These are phyloP conservation scores for Boletus rubescentipes DNA, from an alignment of 768 basidiomycete genomes.

Conservation along the genomic window DNA sequence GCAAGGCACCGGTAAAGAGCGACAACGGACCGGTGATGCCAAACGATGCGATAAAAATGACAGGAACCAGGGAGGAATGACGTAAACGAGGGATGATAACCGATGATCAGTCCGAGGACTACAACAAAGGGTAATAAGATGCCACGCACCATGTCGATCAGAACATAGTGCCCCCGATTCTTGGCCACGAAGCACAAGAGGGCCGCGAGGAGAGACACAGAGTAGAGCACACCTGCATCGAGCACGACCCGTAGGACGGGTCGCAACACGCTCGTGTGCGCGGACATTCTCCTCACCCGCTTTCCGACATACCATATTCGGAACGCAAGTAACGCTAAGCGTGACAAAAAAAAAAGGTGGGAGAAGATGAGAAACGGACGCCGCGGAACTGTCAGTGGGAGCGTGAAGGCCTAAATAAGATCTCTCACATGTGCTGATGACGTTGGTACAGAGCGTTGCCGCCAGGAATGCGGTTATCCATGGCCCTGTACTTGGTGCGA, in stretches of 20 bases:
- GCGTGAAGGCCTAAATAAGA: background rate
- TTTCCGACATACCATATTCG: constrained; percentile 25
- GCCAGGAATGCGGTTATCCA: constrained; percentile 27
- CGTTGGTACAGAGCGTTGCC: constrained; percentile 20
- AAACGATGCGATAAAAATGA: no score
- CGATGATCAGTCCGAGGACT: no score
- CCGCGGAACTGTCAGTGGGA: background rate
- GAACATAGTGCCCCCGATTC: constrained; percentile 19
- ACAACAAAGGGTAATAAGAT: no score
- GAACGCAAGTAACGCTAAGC: constrained; percentile 22
- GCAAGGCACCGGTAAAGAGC: no score
- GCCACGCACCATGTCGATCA: constrained; percentile 24
- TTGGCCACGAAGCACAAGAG: constrained; percentile 23
- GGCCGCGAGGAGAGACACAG: constrained; percentile 20
- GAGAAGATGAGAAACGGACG: background rate
- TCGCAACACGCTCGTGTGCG: constrained; percentile 9
- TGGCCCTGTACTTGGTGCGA: constrained; percentile 11
- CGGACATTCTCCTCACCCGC: background rate
- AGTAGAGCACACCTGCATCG: constrained; percentile 26
- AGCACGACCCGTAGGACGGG: constrained; percentile 24
- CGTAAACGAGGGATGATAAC: no score
- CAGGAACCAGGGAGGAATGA: no score
- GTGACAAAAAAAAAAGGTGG: background rate
- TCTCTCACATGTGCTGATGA: constrained; percentile 20
- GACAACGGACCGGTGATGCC: no score